Conservation (phyloP, 208 protist species). For the Wallacemonas collosoma region DNA sequence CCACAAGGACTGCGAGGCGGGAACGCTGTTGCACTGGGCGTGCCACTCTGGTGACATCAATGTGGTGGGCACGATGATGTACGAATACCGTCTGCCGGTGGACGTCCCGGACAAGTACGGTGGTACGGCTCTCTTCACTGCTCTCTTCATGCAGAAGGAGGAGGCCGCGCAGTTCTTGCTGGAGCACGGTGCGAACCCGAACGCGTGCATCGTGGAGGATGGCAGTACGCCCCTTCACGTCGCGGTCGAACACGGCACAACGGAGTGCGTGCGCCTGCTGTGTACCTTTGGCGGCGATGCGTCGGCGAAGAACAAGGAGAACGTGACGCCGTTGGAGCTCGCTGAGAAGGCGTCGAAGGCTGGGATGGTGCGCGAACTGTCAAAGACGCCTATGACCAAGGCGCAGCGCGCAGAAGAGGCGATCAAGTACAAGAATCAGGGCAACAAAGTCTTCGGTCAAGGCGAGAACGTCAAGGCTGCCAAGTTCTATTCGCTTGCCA, state of each 20-base stretch:
- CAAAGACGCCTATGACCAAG: conserved; percentile 44
- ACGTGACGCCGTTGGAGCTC: conserved; percentile 57
- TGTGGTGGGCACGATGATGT: conserved; percentile 74
- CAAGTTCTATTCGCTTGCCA: conserved; percentile 92
- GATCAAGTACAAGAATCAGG: conserved; percentile 80
- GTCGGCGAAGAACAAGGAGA: conserved; percentile 58
- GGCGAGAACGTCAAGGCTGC: conserved; percentile 91
- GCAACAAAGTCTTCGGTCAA: conserved; percentile 87
- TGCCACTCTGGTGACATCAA: conserved; percentile 79
- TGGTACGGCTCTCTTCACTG: conserved; percentile 83
- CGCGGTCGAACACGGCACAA: conserved; percentile 75
- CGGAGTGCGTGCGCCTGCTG: conserved; percentile 72
- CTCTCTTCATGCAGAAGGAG: conserved; percentile 80
- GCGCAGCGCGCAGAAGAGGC: conserved; percentile 63
- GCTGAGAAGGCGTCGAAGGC: conserved; percentile 50
- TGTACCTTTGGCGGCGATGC: conserved; percentile 71
- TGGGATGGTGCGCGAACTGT: conserved; percentile 61
- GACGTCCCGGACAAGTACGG: conserved; percentile 76
- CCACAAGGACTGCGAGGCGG: conserved; percentile 56
- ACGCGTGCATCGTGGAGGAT: conserved; percentile 58
- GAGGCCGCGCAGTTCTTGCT: conserved; percentile 85
- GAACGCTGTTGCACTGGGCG: conserved; percentile 87
- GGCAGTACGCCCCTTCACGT: conserved; percentile 86
- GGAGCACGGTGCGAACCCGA: conserved; percentile 78
- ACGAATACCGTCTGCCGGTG: conserved; percentile 80